Evolutionary conservation across 345 rosid genomes (phyloP).

Genomic region (Passiflora organensis): DNA sequence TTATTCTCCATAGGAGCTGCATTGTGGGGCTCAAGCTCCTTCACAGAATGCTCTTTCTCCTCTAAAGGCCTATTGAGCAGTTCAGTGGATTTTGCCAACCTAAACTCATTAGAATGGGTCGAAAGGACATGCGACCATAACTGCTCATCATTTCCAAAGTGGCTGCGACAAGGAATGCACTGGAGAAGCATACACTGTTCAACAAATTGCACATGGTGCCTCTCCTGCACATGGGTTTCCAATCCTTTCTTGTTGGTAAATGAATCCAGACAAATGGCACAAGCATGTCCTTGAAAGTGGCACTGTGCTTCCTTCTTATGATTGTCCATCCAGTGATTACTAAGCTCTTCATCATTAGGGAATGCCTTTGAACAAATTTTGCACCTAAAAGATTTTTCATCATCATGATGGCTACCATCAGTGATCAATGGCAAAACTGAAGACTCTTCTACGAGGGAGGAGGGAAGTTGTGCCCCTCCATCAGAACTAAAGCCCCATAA

Average conservation of each 20-base stretch:
- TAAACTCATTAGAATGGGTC: slow-evolving; percentile 56
- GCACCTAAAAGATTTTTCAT: slow-evolving; percentile 47
- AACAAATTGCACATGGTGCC: slow-evolving; percentile 84
- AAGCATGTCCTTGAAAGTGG: slow-evolving; percentile 80
- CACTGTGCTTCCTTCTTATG: slow-evolving; percentile 78
- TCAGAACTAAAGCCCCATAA: slow-evolving; percentile 65
- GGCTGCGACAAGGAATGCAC: slow-evolving; percentile 86
- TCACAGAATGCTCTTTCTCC: slow-evolving; percentile 27
- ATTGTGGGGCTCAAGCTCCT: slow-evolving; percentile 34
- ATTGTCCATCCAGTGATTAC: slow-evolving; percentile 62
- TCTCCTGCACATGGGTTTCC: slow-evolving; percentile 88
- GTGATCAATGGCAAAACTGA: slow-evolving; percentile 36
- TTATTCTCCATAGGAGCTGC: slow-evolving; percentile 37
- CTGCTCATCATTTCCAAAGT: slow-evolving; percentile 83
- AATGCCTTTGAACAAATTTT: slow-evolving; percentile 57
- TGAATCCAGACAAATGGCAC: slow-evolving; percentile 95
- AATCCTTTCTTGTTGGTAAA: slow-evolving; percentile 65
- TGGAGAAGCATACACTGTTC: slow-evolving; percentile 97
- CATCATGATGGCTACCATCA: slow-evolving; percentile 32
- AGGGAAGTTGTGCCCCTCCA: slow-evolving; percentile 31
- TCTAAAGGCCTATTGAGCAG: slow-evolving; percentile 23
- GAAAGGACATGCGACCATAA: slow-evolving; percentile 74
- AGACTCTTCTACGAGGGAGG: slow-evolving; percentile 38
- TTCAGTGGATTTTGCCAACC: slow-evolving; percentile 36
- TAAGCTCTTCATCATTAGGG: slow-evolving; percentile 47